Base-by-base conservation (phyloP, 306 rosid genomes). In the Styphnolobium japonicum region DNA sequence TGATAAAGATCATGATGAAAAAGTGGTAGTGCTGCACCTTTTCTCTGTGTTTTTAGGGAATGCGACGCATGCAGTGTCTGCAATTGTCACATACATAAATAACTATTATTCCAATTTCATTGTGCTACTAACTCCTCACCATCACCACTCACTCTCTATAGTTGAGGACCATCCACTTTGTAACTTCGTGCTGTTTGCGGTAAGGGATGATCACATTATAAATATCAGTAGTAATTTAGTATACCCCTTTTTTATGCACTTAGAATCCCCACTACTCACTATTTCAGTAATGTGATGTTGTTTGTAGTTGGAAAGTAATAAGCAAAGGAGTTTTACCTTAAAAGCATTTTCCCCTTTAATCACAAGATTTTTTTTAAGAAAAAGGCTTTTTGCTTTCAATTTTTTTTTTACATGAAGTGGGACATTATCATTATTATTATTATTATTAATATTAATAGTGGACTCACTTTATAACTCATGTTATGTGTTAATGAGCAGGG, bases 1-100 rank as follows among this genome's bases (percentile, higher is more conserved):
- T 73, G 19, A 82, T 81, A 73, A 74, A 75, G 83, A 61, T 22
- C 25, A 45, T 72, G 71, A 58, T 48, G 53, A 48, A 68, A 77
- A 84, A 69, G 69, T 36, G 82, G 66, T 43, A 79, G 87, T 83
- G 89, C 16, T 71, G 23, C 83, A 77, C 76, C 69, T 79, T 76
- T 75, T n/a, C 62, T 23, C 9, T 51, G 60, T 60, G 36, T 43
- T 60, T 69, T 49, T 57, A 49, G 46, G 48, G 74, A 83, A 78
- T 76, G 87, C 31, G 72, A 81, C 79, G 8, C 68, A 75, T 72
- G 83, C 53, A 25, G 2, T 74, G 52, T 27, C 46, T 67, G 42
- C 60, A 65, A 65, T 71, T 80, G 80, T 85, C 84, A 46, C 61
- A 29, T 73, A 64, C 67, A 36, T 78, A 15, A 31, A 21, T 36